Conservation (phyloP, 2,329 filamentous ascomycete genomes). For the Venturia asperata region DNA sequence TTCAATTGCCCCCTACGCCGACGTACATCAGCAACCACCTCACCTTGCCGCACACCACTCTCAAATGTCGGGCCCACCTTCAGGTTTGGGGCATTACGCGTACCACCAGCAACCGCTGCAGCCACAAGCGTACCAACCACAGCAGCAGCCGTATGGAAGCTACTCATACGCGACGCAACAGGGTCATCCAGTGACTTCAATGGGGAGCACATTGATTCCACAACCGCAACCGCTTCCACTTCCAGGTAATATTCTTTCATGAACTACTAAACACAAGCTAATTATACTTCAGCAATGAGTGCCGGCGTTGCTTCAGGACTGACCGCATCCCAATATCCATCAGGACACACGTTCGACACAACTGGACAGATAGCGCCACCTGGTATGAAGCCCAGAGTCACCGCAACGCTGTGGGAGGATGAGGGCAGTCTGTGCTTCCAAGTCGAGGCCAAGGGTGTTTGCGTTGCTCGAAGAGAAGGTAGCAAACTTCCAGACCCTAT, state of each 20-base stretch:
- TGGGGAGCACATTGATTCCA: constrained; percentile 56
- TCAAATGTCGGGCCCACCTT: constrained; percentile 69
- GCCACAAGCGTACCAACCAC: constrained; percentile 59
- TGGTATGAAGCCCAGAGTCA: constrained; percentile 93
- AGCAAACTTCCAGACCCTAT: constrained; percentile 26
- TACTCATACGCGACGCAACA: constrained; percentile 65
- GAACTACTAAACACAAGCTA: neutral
- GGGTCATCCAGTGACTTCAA: constrained; percentile 60
- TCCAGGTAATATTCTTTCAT: constrained; percentile 36
- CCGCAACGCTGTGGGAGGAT: constrained; percentile 95
- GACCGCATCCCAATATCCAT: constrained; percentile 36
- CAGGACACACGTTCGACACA: constrained; percentile 60
- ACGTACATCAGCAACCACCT: constrained; percentile 59
- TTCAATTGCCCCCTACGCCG: constrained; percentile 73
- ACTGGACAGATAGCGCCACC: constrained; percentile 90
- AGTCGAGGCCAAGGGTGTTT: constrained; percentile 92
- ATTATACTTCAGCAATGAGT: constrained; percentile 21
- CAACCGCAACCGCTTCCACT: constrained; percentile 62
- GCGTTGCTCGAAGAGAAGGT: constrained; percentile 91
- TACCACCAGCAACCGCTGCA: constrained; percentile 72
- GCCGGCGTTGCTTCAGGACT: constrained; percentile 15
- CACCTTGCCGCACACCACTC: constrained; percentile 73
- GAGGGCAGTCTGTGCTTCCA: constrained; percentile 97
- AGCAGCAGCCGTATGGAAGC: constrained; percentile 68
- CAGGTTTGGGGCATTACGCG: constrained; percentile 66